Conservation (phyloP, 495 filamentous ascomycete genomes). For the Penicillium daleae region DNA sequence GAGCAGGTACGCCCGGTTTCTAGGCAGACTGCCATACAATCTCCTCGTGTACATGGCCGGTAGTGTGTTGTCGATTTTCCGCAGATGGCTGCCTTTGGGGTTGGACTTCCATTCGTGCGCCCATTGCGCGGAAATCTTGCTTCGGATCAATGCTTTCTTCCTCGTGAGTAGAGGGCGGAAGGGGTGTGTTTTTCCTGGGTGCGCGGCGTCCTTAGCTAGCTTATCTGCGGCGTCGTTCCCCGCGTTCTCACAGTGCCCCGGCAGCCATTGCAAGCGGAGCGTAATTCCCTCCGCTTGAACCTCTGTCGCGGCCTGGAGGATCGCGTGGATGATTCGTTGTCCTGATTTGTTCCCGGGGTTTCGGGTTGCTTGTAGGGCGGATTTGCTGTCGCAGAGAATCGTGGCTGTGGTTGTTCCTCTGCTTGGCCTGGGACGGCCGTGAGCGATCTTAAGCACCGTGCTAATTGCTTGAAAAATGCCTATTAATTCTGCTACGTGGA, state of each 20-base stretch:
- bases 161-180: slow-evolving; percentile 23
- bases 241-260: slow-evolving; percentile 18
- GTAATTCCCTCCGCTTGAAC: slow-evolving; percentile 9
- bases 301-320: slow-evolving; percentile 21
- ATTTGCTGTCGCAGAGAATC: slow-evolving; percentile 10
- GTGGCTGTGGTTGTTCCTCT: slow-evolving; percentile 4
- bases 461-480: slow-evolving; percentile 27
- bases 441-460: slow-evolving; percentile 17
- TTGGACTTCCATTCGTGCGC: slow-evolving; percentile 20
- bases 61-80: slow-evolving; percentile 19
- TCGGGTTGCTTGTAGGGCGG: slow-evolving; percentile 20
- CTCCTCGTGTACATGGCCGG: slow-evolving; percentile 20
- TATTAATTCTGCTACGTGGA: slow-evolving; percentile 28
- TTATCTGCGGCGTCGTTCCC: slow-evolving; percentile 21
- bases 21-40: slow-evolving; percentile 16
- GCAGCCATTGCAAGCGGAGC: slow-evolving; percentile 26
- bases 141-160: slow-evolving; percentile 12
- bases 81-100: slow-evolving; percentile 16
- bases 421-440: slow-evolving; percentile 1
- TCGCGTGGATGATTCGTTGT: slow-evolving; percentile 26
- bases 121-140: slow-evolving; percentile 15
- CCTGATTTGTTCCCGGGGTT: slow-evolving; percentile 24
- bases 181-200: slow-evolving; percentile 21
- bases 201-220: slow-evolving; percentile 16
- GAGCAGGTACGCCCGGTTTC: slow-evolving; percentile 19